Conservation (phyloP, 2,329 filamentous ascomycete species). For the Sporothrix pallida region DNA sequence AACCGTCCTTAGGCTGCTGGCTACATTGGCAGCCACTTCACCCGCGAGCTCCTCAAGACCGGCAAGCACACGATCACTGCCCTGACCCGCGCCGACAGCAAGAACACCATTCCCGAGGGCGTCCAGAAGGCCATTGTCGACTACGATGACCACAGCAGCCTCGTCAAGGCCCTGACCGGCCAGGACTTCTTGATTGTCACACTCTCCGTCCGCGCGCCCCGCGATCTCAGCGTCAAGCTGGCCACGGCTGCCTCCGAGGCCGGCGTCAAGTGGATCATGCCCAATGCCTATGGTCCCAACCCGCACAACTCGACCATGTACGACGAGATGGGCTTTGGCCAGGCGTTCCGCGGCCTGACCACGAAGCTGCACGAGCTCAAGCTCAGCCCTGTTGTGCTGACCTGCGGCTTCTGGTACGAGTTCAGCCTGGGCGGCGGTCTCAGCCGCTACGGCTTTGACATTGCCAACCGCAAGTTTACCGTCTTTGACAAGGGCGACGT, state of each 20-base stretch:
- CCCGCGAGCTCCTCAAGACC: constrained; percentile 36
- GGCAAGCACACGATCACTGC: constrained; percentile 58
- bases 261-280: constrained; percentile 53
- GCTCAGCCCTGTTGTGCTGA: constrained; percentile 45
- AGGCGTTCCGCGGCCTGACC: constrained; percentile 32
- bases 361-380: constrained; percentile 50
- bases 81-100: constrained; percentile 54
- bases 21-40: constrained; percentile 38
- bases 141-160: constrained; percentile 41
- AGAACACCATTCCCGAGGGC: constrained; percentile 48
- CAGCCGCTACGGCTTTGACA: constrained; percentile 41
- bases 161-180: constrained; percentile 36
- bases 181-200: constrained; percentile 39
- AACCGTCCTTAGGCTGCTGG: constrained; percentile 39
- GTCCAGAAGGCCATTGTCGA: constrained; percentile 50
- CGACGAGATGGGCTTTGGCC: constrained; percentile 40
- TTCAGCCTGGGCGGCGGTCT: constrained; percentile 50
- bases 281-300: constrained; percentile 49
- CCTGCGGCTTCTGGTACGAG: constrained; percentile 60
- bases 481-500: constrained; percentile 63
- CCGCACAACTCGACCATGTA: constrained; percentile 29
- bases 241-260: constrained; percentile 52
- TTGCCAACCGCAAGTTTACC: constrained; percentile 37
- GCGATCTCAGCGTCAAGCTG: constrained; percentile 48
- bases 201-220: constrained; percentile 41